These are phyloP conservation scores for Parvularia atlantis DNA, from an alignment of 78 protist species.

Conservation along the genomic window DNA sequence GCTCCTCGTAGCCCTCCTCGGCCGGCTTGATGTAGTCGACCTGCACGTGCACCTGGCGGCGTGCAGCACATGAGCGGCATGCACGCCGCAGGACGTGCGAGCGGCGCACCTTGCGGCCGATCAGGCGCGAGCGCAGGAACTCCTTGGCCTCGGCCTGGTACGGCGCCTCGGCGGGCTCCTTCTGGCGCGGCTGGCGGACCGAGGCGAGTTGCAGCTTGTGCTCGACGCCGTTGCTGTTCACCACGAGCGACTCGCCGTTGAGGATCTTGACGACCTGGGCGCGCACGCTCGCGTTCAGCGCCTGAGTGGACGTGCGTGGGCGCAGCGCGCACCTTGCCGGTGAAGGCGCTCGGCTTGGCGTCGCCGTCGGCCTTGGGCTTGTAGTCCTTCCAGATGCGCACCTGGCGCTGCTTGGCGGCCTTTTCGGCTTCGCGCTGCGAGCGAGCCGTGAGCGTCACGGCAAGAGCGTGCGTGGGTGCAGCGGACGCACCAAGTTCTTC, in stretches of 20 bases:
- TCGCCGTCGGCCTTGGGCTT: not conserved
- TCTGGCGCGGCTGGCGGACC: conserved; percentile 9
- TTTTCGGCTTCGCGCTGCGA: not conserved
- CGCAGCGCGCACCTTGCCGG: not conserved
- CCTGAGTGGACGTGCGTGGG: too few species aligned
- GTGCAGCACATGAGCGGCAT: too few species aligned
- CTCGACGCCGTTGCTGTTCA: too few species aligned
- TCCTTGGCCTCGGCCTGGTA: conserved; percentile 30
- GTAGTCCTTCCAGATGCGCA: conserved; percentile 4
- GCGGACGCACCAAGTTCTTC: not conserved
- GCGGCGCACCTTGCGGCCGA: conserved; percentile 34
- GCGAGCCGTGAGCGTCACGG: not conserved
- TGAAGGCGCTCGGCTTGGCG: not conserved
- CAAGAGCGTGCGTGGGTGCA: too few species aligned
- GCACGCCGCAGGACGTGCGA: too few species aligned
- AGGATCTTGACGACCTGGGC: conserved; percentile 22
- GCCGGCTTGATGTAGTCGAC: conserved; percentile 16
- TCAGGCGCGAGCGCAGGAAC: conserved; percentile 11
- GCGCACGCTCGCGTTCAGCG: conserved; percentile 5
- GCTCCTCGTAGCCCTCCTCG: conserved; percentile 10
- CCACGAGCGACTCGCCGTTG: conserved; percentile 17
- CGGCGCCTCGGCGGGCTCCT: conserved; percentile 19
- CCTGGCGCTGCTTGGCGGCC: conserved; percentile 4
- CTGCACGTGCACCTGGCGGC: not conserved
- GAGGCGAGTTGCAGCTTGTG: not conserved